phyloP scores from a whole-genome alignment of 257 asterid species.

The Marsdenia floribunda region DNA sequence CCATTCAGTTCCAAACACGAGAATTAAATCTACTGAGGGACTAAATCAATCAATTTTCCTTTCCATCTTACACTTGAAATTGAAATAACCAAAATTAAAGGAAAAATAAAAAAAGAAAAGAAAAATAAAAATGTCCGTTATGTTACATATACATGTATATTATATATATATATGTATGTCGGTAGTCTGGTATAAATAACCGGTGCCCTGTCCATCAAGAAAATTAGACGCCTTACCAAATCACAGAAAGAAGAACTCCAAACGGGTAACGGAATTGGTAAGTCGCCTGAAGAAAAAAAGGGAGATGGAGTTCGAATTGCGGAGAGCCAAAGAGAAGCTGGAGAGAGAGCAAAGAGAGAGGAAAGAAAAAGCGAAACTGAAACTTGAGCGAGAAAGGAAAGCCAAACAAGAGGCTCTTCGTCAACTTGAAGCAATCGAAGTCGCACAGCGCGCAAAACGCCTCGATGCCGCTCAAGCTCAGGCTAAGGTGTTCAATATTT shows the following conservation, averaged over 20 bases:
- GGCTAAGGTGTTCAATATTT: constrained; percentile 41
- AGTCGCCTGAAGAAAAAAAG: not conserved
- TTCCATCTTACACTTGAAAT: too few relatives aligned
- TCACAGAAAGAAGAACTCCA: not conserved
- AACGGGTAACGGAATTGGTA: not conserved
- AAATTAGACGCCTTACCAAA: not conserved
- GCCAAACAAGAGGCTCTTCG: constrained; percentile 64
- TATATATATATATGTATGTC: too few relatives aligned
- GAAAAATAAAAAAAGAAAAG: too few relatives aligned
- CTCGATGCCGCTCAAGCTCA: constrained; percentile 74
- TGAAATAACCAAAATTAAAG: too few relatives aligned
- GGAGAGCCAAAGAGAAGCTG: constrained; percentile 87
- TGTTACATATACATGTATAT: too few relatives aligned
- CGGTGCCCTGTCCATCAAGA: too few relatives aligned
- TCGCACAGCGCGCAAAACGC: constrained; percentile 71
- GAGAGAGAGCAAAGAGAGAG: constrained; percentile 59
- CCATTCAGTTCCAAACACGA: too few relatives aligned
- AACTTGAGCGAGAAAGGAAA: constrained; percentile 60
- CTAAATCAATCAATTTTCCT: too few relatives aligned
- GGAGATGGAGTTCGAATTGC: constrained; percentile 83
- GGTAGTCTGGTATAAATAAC: too few relatives aligned
- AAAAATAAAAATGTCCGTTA: too few relatives aligned
- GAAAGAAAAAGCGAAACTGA: constrained; percentile 67
- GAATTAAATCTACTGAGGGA: too few relatives aligned
- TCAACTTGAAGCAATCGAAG: constrained; percentile 80